phyloP scores from a whole-genome alignment of 306 rosid genomes.

The Lagenaria siceraria region DNA sequence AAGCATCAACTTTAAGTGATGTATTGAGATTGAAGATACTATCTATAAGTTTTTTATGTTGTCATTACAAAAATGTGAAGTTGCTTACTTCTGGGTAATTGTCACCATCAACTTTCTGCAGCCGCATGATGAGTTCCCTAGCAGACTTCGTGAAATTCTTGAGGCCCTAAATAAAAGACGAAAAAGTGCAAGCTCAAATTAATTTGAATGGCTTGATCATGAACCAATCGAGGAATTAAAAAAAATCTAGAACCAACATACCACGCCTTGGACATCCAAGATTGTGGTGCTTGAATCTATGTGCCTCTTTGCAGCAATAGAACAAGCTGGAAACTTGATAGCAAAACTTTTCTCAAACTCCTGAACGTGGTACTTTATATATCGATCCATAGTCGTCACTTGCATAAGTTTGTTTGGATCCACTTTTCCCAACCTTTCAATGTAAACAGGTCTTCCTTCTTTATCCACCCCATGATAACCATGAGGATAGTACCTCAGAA shows the following conservation, averaged over 20 bases:
- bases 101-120: conserved; percentile 90
- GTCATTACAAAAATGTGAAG: background rate
- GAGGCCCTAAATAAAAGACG: conserved; percentile 50
- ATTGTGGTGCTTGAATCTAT: conserved; percentile 93
- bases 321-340: conserved; percentile 86
- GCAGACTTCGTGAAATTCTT: conserved; percentile 92
- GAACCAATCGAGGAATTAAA: background rate
- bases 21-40: background rate
- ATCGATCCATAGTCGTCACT: conserved; percentile 83
- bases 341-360: conserved; percentile 86
- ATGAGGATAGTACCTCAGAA: conserved; percentile 70
- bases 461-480: conserved; percentile 95
- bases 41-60: background rate
- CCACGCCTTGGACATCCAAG: conserved; percentile 99
- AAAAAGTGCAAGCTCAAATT: background rate
- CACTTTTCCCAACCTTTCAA: conserved; percentile 91
- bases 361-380: conserved; percentile 72
- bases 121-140: conserved; percentile 58
- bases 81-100: conserved; percentile 81
- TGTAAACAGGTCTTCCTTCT: conserved; percentile 93
- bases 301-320: conserved; percentile 92
- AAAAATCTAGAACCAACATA: conserved; percentile 25
- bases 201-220: background rate
- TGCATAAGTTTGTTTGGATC: conserved; percentile 93
- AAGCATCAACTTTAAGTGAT: background rate